These are phyloP conservation scores for Musa itinerans DNA, from an alignment of 176 grass and related monocot species.

Conservation along the genomic window DNA sequence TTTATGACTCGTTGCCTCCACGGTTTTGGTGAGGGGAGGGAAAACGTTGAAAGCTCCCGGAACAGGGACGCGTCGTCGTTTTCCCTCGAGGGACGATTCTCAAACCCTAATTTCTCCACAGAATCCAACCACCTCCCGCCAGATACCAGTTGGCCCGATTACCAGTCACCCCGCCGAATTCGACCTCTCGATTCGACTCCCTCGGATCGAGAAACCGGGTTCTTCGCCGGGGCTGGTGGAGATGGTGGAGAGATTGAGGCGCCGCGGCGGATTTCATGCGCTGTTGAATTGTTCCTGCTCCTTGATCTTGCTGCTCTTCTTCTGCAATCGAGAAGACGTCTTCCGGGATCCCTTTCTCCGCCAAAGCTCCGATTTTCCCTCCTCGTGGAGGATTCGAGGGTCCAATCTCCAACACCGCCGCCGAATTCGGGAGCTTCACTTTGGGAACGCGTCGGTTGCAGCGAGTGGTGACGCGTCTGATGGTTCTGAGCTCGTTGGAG, in stretches of 20 bases:
- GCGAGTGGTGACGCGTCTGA: neutral
- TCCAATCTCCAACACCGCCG: neutral
- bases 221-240: conserved; percentile 1
- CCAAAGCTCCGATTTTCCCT: neutral
- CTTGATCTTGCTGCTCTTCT: conserved; percentile 5
- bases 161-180: neutral
- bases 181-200: neutral
- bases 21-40: neutral
- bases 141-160: neutral
- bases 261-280: neutral
- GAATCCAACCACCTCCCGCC: neutral
- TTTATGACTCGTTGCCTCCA: too few relatives aligned
- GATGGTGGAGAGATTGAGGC: conserved; percentile 7
- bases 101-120: neutral
- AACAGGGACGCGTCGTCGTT: neutral
- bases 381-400: neutral
- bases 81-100: neutral
- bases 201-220: conserved; percentile 3
- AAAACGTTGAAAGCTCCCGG: neutral
- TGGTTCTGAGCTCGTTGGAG: neutral
- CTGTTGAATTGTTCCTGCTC: neutral
- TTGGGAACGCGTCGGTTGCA: neutral
- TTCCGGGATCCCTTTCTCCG: neutral
- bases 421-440: neutral
- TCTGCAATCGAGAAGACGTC: neutral